A percentile compares a stretch with the other conserved stretches of the same genome.
Evolutionary conservation across 192 early-diverging fungal genomes (phyloP).

Genomic region (Anaeromyces robustus): DNA sequence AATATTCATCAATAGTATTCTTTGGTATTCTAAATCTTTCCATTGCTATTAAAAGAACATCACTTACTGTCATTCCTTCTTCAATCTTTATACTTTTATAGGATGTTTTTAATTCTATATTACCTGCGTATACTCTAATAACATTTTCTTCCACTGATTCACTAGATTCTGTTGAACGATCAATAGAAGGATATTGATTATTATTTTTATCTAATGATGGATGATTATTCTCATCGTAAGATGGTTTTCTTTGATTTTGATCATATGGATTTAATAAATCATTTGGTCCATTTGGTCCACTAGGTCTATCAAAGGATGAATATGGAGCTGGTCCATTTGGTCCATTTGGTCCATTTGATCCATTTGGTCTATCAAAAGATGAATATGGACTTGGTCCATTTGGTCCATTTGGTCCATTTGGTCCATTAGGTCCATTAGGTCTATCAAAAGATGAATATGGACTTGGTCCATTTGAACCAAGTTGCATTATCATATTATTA

Average conservation of each 20-base stretch:
- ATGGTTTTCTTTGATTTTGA: no score
- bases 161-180: background rate
- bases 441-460: background rate
- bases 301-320: background rate
- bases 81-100: background rate
- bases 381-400: background rate
- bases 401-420: no score
- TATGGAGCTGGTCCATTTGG: background rate
- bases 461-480: background rate
- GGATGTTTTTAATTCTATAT: background rate
- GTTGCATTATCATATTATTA: background rate
- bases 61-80: background rate
- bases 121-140: background rate
- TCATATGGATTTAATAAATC: background rate
- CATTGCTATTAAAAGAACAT: background rate
- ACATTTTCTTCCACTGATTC: background rate
- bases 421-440: background rate
- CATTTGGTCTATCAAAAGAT: background rate
- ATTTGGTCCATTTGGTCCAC: background rate
- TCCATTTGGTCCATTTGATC: background rate
- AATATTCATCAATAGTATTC: background rate
- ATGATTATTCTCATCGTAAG: background rate
- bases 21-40: background rate
- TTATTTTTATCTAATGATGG: background rate
- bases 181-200: background rate